A percentile compares a stretch with the other conserved stretches of the same genome.
Conservation (phyloP, 495 filamentous ascomycete genomes). For the Lophiotrema nucula region DNA sequence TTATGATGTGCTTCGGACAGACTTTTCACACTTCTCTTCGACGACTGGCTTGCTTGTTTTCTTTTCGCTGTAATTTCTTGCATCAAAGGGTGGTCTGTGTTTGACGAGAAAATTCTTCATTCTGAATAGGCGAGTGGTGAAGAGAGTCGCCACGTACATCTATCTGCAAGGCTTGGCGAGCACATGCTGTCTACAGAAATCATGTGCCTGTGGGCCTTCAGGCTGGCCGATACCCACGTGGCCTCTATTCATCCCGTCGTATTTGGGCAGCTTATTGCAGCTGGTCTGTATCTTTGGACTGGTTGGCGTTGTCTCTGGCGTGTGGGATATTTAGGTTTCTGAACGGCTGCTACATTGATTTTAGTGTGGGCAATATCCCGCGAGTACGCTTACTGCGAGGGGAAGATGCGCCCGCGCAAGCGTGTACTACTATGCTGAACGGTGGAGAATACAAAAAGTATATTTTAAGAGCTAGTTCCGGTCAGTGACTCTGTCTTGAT, state of each 20-base stretch:
- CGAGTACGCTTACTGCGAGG: neutral
- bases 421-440: slow-evolving; percentile 14
- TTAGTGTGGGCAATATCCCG: neutral
- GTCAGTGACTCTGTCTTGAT: no score
- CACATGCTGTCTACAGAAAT: neutral
- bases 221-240: neutral
- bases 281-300: slow-evolving; percentile 8
- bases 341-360: slow-evolving; percentile 1
- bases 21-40: slow-evolving; percentile 16
- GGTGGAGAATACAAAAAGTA: slow-evolving; percentile 3
- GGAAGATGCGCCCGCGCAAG: neutral
- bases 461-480: neutral
- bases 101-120: slow-evolving; percentile 14
- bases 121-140: slow-evolving; percentile 10
- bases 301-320: slow-evolving; percentile 10
- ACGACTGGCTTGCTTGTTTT: slow-evolving; percentile 8
- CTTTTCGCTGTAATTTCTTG: slow-evolving; percentile 30
- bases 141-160: slow-evolving; percentile 24
- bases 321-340: neutral
- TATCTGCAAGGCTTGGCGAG: slow-evolving; percentile 1
- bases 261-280: slow-evolving; percentile 15
- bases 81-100: slow-evolving; percentile 16
- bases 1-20: neutral
- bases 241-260: slow-evolving; percentile 6
- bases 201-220: no score